Evolutionary conservation across 495 filamentous ascomycete genomes (phyloP), one percentile per base, ranked within the genome.

Genomic region (Penicillium paxilli): DNA sequence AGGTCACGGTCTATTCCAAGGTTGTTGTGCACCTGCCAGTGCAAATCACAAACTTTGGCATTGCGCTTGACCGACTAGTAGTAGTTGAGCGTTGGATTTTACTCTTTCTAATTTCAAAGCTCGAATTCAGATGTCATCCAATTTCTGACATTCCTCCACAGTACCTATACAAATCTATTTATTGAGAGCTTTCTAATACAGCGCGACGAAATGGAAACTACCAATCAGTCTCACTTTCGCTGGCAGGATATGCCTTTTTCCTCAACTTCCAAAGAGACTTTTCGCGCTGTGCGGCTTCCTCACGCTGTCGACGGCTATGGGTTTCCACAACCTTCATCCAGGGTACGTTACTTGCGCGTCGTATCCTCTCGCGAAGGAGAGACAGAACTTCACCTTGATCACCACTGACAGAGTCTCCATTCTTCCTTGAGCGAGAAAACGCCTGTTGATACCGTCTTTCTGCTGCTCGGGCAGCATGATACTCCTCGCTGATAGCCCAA

Each of bases 401-500:
- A 16, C 55, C 47, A 30, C 52, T 51, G 30, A 45, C 22, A 49
- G 46, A 21, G 4, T 50, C 60, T 33, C 28, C 58, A 11, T 10
- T 52, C 54, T 69, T 75, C 59, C 54, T 68, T 25, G 51, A 53
- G 47, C 40, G 53, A 25, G 60, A 51, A 17, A 69, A 20, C 3
- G 42, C 47, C 25, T 60, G 54, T 21, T 72, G 66, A 37, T 72
- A 65, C 14, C 65, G 64, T 32, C 67, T 64, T 47, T 74, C 70
- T 11, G 66, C 74, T 6, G 73, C 66, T 19, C 71, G 68, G 3
- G 73, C 73, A 12, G 69, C 65, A 32, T 76, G 51, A 51, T 76
- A 77, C 48, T 77, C 74, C 49, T 79, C 74, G 41, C 69, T 74
- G 40, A 76, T 59, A 21, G 76, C 76, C 79, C 78, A 81, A 25